Conservation (phyloP, 768 basidiomycete species). For the Macrolepiota albuminosa region DNA sequence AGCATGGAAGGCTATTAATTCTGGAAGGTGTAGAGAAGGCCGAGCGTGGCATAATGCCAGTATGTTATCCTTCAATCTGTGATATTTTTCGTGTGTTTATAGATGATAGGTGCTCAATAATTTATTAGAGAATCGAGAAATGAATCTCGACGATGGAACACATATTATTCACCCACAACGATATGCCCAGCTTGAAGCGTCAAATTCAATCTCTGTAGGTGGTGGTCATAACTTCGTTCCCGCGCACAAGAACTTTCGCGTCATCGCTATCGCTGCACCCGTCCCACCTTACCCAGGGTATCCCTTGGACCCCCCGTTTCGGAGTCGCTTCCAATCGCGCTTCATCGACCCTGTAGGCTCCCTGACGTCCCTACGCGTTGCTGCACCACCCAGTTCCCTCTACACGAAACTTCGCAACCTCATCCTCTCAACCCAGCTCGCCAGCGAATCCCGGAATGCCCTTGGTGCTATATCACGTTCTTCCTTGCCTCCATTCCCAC, state of each 20-base stretch:
- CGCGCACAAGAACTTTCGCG: conserved; percentile 63
- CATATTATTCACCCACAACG: conserved; percentile 65
- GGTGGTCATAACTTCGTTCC: conserved; percentile 49
- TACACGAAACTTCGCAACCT: conserved; percentile 47
- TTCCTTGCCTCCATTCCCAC: conserved; percentile 56
- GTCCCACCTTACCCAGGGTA: conserved; percentile 66
- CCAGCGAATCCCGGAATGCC: conserved; percentile 51
- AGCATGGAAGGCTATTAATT: conserved; percentile 59
- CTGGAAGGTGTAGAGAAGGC: conserved; percentile 71
- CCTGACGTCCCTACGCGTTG: conserved; percentile 32
- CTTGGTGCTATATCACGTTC: conserved; percentile 51
- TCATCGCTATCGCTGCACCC: conserved; percentile 65
- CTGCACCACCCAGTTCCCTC: conserved; percentile 19
- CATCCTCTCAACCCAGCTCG: conserved; percentile 58
- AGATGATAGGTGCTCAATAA: conserved; percentile 51
- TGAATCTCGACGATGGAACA: conserved; percentile 69
- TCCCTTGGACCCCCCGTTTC: conserved; percentile 62
- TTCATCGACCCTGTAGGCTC: conserved; percentile 60
- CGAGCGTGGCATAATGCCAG: conserved; percentile 69
- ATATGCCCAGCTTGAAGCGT: conserved; percentile 42
- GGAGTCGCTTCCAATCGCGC: conserved; percentile 65
- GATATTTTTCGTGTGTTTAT: background rate
- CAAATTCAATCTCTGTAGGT: conserved; percentile 22
- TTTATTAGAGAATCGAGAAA: conserved; percentile 66
- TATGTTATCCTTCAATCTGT: conserved; percentile 23